These are phyloP conservation scores for Trichomonascus vanleenenianus DNA, from an alignment of 805 yeast species.

Conservation along the genomic window DNA sequence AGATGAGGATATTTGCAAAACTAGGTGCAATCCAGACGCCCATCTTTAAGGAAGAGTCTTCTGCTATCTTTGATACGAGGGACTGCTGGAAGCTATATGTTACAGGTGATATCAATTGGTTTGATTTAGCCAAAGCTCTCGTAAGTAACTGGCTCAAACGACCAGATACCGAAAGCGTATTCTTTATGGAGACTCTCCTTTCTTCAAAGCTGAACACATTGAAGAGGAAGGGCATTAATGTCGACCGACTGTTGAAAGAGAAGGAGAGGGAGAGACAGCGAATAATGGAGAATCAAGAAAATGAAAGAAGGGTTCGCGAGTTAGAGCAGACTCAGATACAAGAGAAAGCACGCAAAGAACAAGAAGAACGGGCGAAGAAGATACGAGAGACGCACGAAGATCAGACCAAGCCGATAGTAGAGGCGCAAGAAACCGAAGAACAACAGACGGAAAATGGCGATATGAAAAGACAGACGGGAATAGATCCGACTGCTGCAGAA, in stretches of 20 bases:
- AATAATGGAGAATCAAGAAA: slow-evolving; percentile 2
- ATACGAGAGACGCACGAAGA: background rate
- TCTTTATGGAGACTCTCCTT: slow-evolving; percentile 31
- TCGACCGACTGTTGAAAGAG: slow-evolving; percentile 25
- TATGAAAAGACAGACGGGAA: no score
- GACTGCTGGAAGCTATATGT: slow-evolving; percentile 1
- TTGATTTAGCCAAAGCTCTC: slow-evolving; percentile 29
- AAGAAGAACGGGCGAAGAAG: background rate
- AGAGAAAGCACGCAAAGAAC: background rate
- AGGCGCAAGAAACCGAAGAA: background rate
- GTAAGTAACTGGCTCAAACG: slow-evolving; percentile 20
- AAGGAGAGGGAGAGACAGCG: slow-evolving; percentile 18
- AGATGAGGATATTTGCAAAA: slow-evolving; percentile 18
- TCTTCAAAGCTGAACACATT: slow-evolving; percentile 23
- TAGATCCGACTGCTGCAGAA: no score
- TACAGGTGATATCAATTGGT: slow-evolving; percentile 28
- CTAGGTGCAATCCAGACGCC: slow-evolving; percentile 14
- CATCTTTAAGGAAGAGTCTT: slow-evolving; percentile 10
- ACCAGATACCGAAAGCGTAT: slow-evolving; percentile 32
- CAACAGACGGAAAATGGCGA: background rate
- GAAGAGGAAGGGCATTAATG: slow-evolving; percentile 33
- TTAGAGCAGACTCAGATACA: background rate
- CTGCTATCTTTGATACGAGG: slow-evolving; percentile 17
- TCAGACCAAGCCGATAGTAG: background rate
- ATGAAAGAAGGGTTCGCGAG: slow-evolving; percentile 1